These are phyloP conservation scores for Nissolia schottii DNA, from an alignment of 306 rosid genomes.

Conservation along the genomic window DNA sequence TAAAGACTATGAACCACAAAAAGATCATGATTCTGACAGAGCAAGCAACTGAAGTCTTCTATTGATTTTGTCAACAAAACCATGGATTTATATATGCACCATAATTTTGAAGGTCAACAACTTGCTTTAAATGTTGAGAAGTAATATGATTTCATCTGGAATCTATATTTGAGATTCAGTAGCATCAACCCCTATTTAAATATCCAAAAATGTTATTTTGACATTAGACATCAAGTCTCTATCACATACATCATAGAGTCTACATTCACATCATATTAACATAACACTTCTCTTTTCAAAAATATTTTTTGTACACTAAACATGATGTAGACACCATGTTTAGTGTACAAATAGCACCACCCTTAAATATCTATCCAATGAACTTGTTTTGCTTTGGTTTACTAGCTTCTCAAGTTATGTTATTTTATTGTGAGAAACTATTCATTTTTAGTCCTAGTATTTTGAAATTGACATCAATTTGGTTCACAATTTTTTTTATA, in stretches of 20 bases:
- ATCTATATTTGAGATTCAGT: not conserved
- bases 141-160: not conserved
- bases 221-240: too few relatives aligned
- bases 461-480: too few relatives aligned
- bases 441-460: too few relatives aligned
- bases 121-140: not conserved
- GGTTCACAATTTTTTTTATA: too few relatives aligned
- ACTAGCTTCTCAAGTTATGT: not conserved
- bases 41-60: not conserved
- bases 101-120: constrained; percentile 4
- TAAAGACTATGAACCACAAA: not conserved
- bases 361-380: not conserved
- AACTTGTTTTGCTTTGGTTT: not conserved
- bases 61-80: not conserved
- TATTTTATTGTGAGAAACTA: not conserved
- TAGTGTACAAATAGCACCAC: too few relatives aligned
- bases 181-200: not conserved
- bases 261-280: too few relatives aligned
- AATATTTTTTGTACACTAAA: too few relatives aligned
- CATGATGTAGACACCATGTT: too few relatives aligned
- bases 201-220: too few relatives aligned
- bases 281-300: too few relatives aligned
- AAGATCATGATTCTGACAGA: not conserved
- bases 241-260: too few relatives aligned
- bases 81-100: not conserved